These are phyloP conservation scores for Serpula lacrymans DNA, from an alignment of 768 basidiomycete species.

Conservation along the genomic window DNA sequence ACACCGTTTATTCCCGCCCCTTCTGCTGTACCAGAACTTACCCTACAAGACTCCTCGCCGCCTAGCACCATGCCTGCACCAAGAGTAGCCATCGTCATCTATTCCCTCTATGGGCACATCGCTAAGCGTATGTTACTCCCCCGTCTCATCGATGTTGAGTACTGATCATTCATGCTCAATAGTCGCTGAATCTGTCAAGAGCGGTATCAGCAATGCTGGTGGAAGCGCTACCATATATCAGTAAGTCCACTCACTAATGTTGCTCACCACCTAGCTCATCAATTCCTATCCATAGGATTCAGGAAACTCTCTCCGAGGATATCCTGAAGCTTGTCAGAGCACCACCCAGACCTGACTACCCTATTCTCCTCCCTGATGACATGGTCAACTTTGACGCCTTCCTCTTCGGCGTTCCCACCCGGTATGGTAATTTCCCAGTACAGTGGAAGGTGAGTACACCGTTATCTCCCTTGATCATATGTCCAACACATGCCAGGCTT, in stretches of 20 bases:
- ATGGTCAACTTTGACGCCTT: conserved; percentile 33
- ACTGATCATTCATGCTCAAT: neutral
- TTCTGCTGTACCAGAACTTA: conserved; percentile 2
- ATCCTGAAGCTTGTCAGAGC: conserved; percentile 69
- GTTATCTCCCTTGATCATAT: neutral
- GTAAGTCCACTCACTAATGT: conserved; percentile 24
- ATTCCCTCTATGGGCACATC: conserved; percentile 50
- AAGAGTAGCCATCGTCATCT: conserved; percentile 44
- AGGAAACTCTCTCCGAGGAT: conserved; percentile 78
- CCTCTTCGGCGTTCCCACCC: conserved; percentile 66
- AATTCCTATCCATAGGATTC: conserved; percentile 43
- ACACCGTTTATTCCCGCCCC: conserved; percentile 2
- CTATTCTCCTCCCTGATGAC: conserved; percentile 35
- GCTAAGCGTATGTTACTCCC: conserved; percentile 34
- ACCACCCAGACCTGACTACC: conserved; percentile 68
- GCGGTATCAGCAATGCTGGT: conserved; percentile 39
- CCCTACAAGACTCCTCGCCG: neutral
- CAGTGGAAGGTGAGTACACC: conserved; percentile 72
- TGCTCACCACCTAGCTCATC: neutral
- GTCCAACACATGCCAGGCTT: no score
- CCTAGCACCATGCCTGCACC: conserved; percentile 21
- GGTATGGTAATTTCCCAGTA: conserved; percentile 58
- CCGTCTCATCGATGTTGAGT: neutral
- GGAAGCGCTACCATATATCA: conserved; percentile 45
- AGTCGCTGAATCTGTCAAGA: conserved; percentile 36